Base-by-base conservation (phyloP, 2,329 filamentous ascomycete species). In the Nigrospora sphaerica region DNA sequence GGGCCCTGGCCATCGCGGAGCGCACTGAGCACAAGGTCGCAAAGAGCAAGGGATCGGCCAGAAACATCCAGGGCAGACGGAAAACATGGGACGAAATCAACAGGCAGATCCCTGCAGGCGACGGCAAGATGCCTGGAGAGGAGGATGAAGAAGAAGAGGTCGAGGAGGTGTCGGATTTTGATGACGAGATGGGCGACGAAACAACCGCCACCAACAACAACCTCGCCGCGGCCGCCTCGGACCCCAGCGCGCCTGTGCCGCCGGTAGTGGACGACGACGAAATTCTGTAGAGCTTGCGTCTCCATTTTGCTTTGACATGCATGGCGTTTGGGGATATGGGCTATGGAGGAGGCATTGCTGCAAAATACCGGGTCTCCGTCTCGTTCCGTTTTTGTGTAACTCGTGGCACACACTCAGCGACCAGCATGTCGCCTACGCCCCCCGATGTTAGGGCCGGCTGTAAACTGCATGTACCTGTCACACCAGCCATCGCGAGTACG, bases 81-180 rank as follows among this genome's bases (percentile, higher is more conserved):
- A 77, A 77, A 59, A 64, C 65, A 4, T 83, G 80, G 80, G 77
- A 81, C 2, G 73, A 79, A 9, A 67, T 82, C 54, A 83, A 83
- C 60, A 71, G 69, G 54, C 49, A 60, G 49, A 56, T 58, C 38
- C 54, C 58, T 2, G 34, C 19, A 6, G 35, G 28, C 19, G 42
- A 44, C 12, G 46, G 23, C 32, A 52, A 52, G 19, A 50, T 46
- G 45, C 45, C 42, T 9, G 40, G 38, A 31, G 46, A 33, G 10
- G 57, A 54, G 3, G 46, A 48, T 12, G 46, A 34, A 4, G 45
- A 54, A 12, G 55, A 53, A 14, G 49, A 45, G 6, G 46, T 42
- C 33, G 49, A 48, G 17, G 36, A 49, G 12, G 48, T 44, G 10
- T 56, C 52, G 9, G 55, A 60, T 13, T 44, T 52, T 4, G 54